Conservation (phyloP, 179 eudicot genomes). For the Beta macrorhiza region DNA sequence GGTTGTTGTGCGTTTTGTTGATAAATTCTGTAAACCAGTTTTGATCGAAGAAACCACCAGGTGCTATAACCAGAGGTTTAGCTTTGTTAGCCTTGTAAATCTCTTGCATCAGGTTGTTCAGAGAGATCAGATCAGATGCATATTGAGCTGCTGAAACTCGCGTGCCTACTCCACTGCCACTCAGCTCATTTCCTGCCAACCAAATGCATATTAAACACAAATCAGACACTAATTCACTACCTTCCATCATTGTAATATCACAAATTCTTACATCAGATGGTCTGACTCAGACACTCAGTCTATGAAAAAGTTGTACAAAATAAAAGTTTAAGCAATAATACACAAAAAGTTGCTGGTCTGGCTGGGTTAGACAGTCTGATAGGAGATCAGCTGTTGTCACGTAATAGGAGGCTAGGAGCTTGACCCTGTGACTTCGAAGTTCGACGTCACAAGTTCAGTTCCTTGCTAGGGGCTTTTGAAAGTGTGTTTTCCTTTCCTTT, state of each 20-base stretch:
- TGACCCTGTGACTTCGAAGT: no score
- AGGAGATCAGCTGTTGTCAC: no score
- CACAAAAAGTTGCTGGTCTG: no score
- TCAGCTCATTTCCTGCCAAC: slow-evolving; percentile 71
- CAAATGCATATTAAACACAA: background rate
- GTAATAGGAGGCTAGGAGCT: no score
- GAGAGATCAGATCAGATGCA: slow-evolving; percentile 48
- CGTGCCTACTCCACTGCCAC: slow-evolving; percentile 77
- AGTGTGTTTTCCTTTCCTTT: no score
- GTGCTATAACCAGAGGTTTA: slow-evolving; percentile 62
- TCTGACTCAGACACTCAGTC: no score
- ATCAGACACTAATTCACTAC: background rate
- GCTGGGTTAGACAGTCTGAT: no score
- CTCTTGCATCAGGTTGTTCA: slow-evolving; percentile 44
- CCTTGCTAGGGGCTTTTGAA: no score
- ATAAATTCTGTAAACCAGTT: slow-evolving; percentile 67
- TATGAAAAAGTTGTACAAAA: no score
- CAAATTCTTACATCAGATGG: no score
- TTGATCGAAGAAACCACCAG: slow-evolving; percentile 78
- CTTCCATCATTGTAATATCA: background rate
- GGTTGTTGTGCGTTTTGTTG: slow-evolving; percentile 36
- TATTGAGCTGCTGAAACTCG: slow-evolving; percentile 68
- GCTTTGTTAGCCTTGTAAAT: slow-evolving; percentile 38
- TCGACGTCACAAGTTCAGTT: no score
- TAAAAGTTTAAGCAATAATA: no score